phyloP scores from a whole-genome alignment of 306 rosid genomes.

The Amphicarpaea edgeworthii region DNA sequence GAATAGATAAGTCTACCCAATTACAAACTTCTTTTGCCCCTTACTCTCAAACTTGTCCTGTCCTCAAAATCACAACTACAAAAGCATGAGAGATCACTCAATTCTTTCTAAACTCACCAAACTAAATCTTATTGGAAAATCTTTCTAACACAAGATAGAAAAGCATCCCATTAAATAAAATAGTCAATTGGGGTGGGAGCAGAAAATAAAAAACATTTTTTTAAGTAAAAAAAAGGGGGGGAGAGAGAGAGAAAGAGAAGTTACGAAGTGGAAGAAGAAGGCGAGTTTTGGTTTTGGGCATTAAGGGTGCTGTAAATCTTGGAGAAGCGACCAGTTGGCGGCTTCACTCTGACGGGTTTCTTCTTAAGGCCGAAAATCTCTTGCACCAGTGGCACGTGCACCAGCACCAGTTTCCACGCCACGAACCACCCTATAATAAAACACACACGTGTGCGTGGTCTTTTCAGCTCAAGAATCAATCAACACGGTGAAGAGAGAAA shows the following conservation, averaged over 20 bases:
- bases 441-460: background rate
- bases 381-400: conserved; percentile 92
- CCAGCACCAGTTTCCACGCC: conserved; percentile 92
- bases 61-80: conserved; percentile 1
- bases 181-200: too few species aligned
- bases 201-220: background rate
- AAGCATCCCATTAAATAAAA: background rate
- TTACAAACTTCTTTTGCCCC: background rate
- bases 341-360: conserved; percentile 66
- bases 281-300: conserved; percentile 62
- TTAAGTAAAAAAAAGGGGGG: too few species aligned
- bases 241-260: conserved; percentile 26
- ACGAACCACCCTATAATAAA: conserved; percentile 73
- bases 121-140: background rate
- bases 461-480: background rate
- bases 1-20: background rate
- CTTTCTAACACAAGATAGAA: background rate
- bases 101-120: background rate
- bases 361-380: conserved; percentile 78
- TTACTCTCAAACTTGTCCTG: background rate
- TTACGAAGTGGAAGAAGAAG: conserved; percentile 56
- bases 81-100: background rate
- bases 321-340: conserved; percentile 70
- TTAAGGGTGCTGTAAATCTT: conserved; percentile 61
- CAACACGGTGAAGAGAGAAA: background rate